A percentile compares a stretch with the other conserved stretches of the same genome.
phyloP scores from a whole-genome alignment of 1,284 basidiomycete species.

The Porogramme epimiltina region DNA sequence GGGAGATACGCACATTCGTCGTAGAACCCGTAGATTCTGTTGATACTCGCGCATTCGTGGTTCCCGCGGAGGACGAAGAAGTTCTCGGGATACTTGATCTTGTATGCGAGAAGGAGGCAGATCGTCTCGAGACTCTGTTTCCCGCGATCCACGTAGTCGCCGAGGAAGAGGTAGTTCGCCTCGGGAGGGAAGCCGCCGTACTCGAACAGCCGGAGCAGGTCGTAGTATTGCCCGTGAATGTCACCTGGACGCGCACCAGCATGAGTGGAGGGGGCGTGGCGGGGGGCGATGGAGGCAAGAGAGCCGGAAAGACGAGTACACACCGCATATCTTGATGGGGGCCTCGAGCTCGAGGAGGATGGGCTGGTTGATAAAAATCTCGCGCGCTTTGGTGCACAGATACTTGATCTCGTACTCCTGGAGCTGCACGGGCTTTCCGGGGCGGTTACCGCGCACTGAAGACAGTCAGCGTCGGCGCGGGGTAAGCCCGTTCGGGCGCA shows the following conservation, averaged over 20 bases:
- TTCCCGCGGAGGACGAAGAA: slow-evolving; percentile 95
- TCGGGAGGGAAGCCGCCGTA: slow-evolving; percentile 96
- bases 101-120: slow-evolving; percentile 89
- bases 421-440: slow-evolving; percentile 91
- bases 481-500: not conserved
- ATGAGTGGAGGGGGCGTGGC: slow-evolving; percentile 6
- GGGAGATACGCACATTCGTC: slow-evolving; percentile 79
- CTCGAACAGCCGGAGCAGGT: slow-evolving; percentile 91
- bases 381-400: slow-evolving; percentile 91
- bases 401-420: slow-evolving; percentile 97
- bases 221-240: slow-evolving; percentile 96
- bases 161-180: slow-evolving; percentile 95
- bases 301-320: slow-evolving; percentile 36
- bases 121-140: slow-evolving; percentile 96
- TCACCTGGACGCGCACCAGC: slow-evolving; percentile 57
- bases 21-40: slow-evolving; percentile 96
- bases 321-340: slow-evolving; percentile 97
- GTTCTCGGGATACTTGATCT: slow-evolving; percentile 99
- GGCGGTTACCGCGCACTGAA: slow-evolving; percentile 89
- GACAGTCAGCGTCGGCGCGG: slow-evolving; percentile 13
- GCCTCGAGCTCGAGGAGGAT: slow-evolving; percentile 93
- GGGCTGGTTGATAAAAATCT: slow-evolving; percentile 96
- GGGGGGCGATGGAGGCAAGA: not conserved
- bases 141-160: slow-evolving; percentile 94
- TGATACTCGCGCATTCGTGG: slow-evolving; percentile 94